phyloP scores from a whole-genome alignment of 805 yeast species.

The Soucietia sequanensis region DNA sequence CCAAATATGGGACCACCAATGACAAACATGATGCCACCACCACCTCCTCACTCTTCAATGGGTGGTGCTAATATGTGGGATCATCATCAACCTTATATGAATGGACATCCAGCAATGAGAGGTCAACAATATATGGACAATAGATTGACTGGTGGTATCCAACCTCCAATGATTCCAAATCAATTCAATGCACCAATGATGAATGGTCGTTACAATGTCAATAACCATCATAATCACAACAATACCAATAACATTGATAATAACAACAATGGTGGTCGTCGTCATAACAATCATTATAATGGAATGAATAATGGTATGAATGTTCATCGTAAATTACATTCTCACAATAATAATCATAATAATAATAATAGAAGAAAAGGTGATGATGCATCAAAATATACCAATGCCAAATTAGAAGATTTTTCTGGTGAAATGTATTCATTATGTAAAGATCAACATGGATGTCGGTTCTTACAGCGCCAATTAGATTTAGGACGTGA shows the following conservation, averaged over 20 bases:
- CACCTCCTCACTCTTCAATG: constrained; percentile 2
- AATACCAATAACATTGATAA: constrained; percentile 5
- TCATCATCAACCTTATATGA: too few relatives aligned
- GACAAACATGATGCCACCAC: constrained; percentile 3
- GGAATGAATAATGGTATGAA: constrained; percentile 27
- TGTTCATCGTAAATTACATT: constrained; percentile 44
- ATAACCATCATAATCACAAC: constrained; percentile 8
- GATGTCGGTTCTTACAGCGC: constrained; percentile 88
- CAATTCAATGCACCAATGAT: constrained; percentile 5
- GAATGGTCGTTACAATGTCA: constrained; percentile 4
- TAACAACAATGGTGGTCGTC: constrained; percentile 8
- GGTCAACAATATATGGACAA: neutral
- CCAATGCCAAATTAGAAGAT: constrained; percentile 65
- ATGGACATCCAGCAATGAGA: too few relatives aligned
- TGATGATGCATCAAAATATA: constrained; percentile 70
- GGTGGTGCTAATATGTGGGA: constrained; percentile 20
- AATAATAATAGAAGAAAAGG: constrained; percentile 37
- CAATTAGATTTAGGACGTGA: constrained; percentile 68
- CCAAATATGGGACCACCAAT: constrained; percentile 3
- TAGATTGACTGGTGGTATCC: constrained; percentile 9
- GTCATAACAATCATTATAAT: too few relatives aligned
- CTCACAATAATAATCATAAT: too few relatives aligned
- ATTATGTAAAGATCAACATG: constrained; percentile 93
- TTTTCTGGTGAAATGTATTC: constrained; percentile 72
- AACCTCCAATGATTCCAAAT: too few relatives aligned